Conservation (phyloP, 2,329 filamentous ascomycete species). For the Penicillium carneum region DNA sequence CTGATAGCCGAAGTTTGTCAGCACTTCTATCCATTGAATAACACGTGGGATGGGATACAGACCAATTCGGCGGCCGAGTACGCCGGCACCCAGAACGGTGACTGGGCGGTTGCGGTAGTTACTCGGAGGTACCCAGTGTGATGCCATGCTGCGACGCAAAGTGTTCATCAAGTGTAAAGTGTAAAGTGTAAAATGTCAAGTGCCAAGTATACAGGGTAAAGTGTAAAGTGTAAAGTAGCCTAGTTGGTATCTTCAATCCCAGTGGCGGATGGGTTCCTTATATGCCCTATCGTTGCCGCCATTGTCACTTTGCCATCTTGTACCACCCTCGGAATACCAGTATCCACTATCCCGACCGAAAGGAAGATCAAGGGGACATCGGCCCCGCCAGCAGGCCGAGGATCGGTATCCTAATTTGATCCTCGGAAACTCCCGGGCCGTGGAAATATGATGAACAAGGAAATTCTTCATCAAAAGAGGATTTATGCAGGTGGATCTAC, state of each 20-base stretch:
- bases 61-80: constrained; percentile 52
- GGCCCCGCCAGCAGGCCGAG: not conserved
- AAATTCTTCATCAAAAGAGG: no score
- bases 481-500: no score
- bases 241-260: not conserved
- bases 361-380: not conserved
- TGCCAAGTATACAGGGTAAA: no score
- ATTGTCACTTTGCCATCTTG: not conserved
- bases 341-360: not conserved
- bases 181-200: not conserved
- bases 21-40: not conserved
- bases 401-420: not conserved
- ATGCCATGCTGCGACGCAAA: constrained; percentile 22
- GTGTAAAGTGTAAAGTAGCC: not conserved
- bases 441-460: not conserved
- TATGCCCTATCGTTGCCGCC: not conserved
- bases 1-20: constrained; percentile 18
- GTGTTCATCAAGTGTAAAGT: no score
- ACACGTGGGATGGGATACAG: constrained; percentile 6
- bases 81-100: constrained; percentile 52
- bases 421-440: constrained; percentile 13
- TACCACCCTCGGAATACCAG: constrained; percentile 2
- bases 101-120: constrained; percentile 49
- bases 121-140: constrained; percentile 36
- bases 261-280: constrained; percentile 4